phyloP scores from a whole-genome alignment of 805 yeast genomes.

The Brettanomyces sp. region DNA sequence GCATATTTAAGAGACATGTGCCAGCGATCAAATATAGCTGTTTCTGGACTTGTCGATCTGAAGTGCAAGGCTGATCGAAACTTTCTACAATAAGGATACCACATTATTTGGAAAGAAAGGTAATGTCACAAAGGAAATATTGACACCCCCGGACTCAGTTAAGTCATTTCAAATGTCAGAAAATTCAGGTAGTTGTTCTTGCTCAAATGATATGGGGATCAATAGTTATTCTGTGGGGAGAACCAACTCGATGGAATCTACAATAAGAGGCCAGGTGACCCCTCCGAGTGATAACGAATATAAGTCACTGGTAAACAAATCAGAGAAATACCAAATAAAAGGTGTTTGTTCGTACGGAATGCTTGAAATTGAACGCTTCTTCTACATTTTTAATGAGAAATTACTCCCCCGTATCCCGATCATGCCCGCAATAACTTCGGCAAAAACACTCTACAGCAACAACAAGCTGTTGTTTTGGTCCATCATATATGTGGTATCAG shows the following conservation, averaged over 20 bases:
- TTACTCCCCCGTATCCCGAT: constrained; percentile 18
- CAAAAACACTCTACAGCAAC: constrained; percentile 10
- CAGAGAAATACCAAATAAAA: constrained; percentile 6
- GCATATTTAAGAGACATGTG: constrained; percentile 16
- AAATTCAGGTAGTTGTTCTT: neutral
- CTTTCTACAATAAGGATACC: neutral
- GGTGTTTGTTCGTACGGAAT: constrained; percentile 4
- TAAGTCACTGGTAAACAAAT: no score
- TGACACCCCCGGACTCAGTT: constrained; percentile 6
- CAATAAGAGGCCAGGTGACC: neutral
- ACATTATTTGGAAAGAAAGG: neutral
- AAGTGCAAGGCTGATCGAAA: constrained; percentile 7
- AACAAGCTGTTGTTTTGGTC: constrained; percentile 26
- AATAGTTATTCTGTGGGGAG: neutral
- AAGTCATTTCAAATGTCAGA: neutral
- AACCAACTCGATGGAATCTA: neutral
- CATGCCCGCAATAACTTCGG: constrained; percentile 15
- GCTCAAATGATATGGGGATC: neutral
- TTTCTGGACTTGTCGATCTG: constrained; percentile 23
- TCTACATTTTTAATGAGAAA: constrained; percentile 13
- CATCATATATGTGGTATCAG: constrained; percentile 15
- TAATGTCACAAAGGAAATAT: neutral
- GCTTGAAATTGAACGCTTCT: constrained; percentile 7
- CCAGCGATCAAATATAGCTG: constrained; percentile 16
- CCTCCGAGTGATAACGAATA: neutral